Conservation (phyloP, 2,329 filamentous ascomycete genomes). For the Aspergillus ustus region DNA sequence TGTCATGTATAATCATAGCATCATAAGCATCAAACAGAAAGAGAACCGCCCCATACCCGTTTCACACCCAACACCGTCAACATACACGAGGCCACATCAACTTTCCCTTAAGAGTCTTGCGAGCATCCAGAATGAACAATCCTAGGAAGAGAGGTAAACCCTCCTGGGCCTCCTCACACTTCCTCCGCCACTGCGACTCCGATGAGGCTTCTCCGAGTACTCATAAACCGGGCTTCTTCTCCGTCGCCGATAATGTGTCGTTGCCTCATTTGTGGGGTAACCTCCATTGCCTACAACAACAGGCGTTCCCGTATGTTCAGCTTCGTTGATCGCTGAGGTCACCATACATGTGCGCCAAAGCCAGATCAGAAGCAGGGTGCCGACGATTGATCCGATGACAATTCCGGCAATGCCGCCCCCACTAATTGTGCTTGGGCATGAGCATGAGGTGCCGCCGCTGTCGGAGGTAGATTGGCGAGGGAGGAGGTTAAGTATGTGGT, state of each 20-base stretch:
- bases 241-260: constrained; percentile 23
- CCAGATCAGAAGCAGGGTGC: constrained; percentile 43
- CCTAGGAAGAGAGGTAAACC: constrained; percentile 37
- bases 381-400: constrained; percentile 45
- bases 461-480: constrained; percentile 3
- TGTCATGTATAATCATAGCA: neutral
- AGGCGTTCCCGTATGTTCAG: constrained; percentile 23
- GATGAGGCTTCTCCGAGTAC: constrained; percentile 37
- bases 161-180: constrained; percentile 40
- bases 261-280: constrained; percentile 32
- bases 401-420: constrained; percentile 46
- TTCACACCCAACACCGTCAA: neutral
- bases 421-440: constrained; percentile 34
- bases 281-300: constrained; percentile 21
- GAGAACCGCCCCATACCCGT: neutral
- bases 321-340: constrained; percentile 10
- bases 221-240: constrained; percentile 25
- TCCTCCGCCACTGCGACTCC: constrained; percentile 16
- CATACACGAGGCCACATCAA: neutral
- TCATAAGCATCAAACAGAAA: neutral
- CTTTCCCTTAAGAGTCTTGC: neutral
- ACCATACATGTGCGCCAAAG: constrained; percentile 36
- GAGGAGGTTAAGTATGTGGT: constrained; percentile 26
- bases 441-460: constrained; percentile 29
- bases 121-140: neutral